phyloP scores from a whole-genome alignment of 23 red algal genomes.

The Chondrus crispus region DNA sequence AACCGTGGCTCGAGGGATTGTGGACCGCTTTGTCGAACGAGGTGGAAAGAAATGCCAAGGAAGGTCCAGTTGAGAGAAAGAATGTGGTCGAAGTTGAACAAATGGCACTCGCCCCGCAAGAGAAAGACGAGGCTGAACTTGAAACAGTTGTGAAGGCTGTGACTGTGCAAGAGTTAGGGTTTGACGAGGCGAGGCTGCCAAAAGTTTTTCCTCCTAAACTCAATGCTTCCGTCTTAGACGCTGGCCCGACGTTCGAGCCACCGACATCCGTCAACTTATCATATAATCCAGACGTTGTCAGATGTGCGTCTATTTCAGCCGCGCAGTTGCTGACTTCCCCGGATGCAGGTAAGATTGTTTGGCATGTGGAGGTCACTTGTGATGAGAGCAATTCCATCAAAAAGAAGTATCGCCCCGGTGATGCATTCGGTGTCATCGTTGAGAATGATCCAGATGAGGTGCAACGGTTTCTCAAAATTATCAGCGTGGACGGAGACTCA shows the following conservation, averaged over 20 bases:
- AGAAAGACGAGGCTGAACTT: neutral
- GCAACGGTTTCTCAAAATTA: slow-evolving; percentile 46
- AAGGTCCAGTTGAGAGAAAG: neutral
- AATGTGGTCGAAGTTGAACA: no score
- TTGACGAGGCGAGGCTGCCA: slow-evolving; percentile 31
- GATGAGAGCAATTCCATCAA: neutral
- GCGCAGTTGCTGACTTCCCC: slow-evolving; percentile 36
- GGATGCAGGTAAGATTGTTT: slow-evolving; percentile 48
- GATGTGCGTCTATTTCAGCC: neutral
- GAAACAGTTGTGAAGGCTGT: slow-evolving; percentile 13
- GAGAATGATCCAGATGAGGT: slow-evolving; percentile 76
- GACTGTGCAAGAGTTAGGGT: slow-evolving; percentile 44
- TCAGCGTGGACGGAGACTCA: slow-evolving; percentile 34
- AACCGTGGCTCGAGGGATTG: slow-evolving; percentile 56
- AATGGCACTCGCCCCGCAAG: no score
- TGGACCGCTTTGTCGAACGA: slow-evolving; percentile 9
- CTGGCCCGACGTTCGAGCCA: neutral
- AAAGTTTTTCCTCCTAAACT: slow-evolving; percentile 38
- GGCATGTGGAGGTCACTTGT: slow-evolving; percentile 65
- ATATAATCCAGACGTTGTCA: slow-evolving; percentile 15
- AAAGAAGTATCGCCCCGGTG: slow-evolving; percentile 64
- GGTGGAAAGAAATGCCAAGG: neutral
- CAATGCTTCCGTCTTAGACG: neutral
- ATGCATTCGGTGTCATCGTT: slow-evolving; percentile 85
- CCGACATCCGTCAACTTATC: neutral